Percentiles rank a stretch among this genome's conserved stretches.
These are phyloP conservation scores for Zarea fungicola DNA, from an alignment of 2,329 filamentous ascomycete genomes.

Conservation along the genomic window DNA sequence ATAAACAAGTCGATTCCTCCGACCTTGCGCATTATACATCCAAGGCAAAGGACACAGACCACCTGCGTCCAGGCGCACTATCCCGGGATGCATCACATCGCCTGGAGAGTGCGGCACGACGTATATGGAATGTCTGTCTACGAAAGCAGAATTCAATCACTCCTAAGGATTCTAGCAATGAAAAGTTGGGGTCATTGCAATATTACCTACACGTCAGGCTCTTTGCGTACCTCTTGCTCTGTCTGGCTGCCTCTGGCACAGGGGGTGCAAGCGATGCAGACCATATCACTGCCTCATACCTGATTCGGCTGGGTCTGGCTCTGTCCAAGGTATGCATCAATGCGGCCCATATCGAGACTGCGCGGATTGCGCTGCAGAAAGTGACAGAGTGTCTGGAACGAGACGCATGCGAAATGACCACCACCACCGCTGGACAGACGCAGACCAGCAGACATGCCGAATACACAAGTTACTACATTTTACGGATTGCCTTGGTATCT, in stretches of 20 bases:
- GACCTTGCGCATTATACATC: constrained; percentile 1
- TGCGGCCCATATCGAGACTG: constrained; percentile 50
- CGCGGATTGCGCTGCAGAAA: constrained; percentile 56
- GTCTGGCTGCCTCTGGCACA: too few relatives aligned
- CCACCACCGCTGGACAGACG: neutral
- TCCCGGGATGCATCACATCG: neutral
- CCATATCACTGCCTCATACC: constrained; percentile 33
- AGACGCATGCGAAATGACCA: too few relatives aligned
- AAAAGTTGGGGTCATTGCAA: too few relatives aligned
- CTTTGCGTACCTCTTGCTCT: constrained; percentile 3
- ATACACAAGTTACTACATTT: neutral
- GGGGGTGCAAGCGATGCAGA: too few relatives aligned
- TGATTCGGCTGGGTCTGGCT: constrained; percentile 64
- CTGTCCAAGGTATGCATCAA: constrained; percentile 50
- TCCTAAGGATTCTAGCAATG: too few relatives aligned
- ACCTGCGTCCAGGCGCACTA: neutral
- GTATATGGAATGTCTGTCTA: constrained; percentile 1
- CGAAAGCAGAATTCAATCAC: neutral
- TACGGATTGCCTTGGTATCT: constrained; percentile 62
- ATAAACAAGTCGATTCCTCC: neutral
- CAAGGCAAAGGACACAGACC: neutral
- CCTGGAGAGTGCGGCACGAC: constrained; percentile 1
- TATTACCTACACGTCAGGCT: neutral
- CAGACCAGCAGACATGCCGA: neutral
- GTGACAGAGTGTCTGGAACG: constrained; percentile 49